A percentile compares a stretch with the other conserved stretches of the same genome.
Evolutionary conservation across 139 green algal genomes (phyloP).

Genomic region (Chlamydomonas sphaeroides): DNA sequence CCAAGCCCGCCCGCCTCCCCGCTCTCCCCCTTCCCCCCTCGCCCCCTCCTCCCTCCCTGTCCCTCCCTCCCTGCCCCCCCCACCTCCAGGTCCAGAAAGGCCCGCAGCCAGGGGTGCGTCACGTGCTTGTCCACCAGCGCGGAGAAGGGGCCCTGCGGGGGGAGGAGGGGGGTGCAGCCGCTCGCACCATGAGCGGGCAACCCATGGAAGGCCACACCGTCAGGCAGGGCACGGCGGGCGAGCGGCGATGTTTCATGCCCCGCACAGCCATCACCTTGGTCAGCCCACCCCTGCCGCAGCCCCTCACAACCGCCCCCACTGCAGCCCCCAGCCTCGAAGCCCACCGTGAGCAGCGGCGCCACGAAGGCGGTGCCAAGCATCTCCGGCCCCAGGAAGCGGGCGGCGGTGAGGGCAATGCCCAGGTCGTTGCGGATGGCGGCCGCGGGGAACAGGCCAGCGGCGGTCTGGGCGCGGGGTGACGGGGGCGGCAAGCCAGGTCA

Average conservation of each 20-base stretch:
- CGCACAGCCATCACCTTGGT: too few relatives aligned
- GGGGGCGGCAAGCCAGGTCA: too few relatives aligned
- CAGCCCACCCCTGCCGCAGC: neutral
- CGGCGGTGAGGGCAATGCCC: slow-evolving; percentile 60
- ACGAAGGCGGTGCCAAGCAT: slow-evolving; percentile 53
- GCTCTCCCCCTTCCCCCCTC: too few relatives aligned
- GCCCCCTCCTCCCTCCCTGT: neutral
- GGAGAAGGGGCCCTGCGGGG: slow-evolving; percentile 67
- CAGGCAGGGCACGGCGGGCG: too few relatives aligned
- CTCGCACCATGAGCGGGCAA: too few relatives aligned
- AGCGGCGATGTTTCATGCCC: neutral
- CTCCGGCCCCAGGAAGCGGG: slow-evolving; percentile 67
- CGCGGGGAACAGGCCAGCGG: slow-evolving; percentile 76
- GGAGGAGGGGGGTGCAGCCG: neutral
- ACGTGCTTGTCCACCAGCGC: slow-evolving; percentile 72
- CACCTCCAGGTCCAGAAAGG: slow-evolving; percentile 83
- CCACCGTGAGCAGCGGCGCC: slow-evolving; percentile 64
- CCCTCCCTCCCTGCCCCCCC: neutral
- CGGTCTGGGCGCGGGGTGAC: slow-evolving; percentile 45
- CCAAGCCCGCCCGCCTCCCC: too few relatives aligned
- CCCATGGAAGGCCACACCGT: too few relatives aligned
- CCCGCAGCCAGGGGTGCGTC: slow-evolving; percentile 70
- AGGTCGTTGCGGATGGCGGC: slow-evolving; percentile 71
- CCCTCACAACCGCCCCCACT: neutral
- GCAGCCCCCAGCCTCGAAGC: neutral